phyloP scores from a whole-genome alignment of 2,329 filamentous ascomycete genomes.

The Pseudophaeomoniella oleicola region DNA sequence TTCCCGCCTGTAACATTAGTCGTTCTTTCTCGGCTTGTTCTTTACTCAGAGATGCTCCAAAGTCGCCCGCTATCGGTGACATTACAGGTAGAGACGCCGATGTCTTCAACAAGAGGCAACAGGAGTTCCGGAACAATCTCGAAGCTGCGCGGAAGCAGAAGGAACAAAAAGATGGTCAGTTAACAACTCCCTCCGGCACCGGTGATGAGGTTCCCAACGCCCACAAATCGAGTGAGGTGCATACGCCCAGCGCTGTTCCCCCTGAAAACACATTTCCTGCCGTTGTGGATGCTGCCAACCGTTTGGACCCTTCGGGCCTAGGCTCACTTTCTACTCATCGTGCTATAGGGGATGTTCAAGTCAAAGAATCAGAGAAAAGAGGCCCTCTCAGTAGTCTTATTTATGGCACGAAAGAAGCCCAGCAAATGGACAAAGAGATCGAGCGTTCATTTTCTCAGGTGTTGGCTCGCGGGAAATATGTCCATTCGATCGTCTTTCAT shows the following conservation, averaged over 20 bases:
- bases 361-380: slow-evolving; percentile 49
- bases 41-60: slow-evolving; percentile 19
- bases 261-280: slow-evolving; percentile 12
- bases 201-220: slow-evolving; percentile 16
- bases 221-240: slow-evolving; percentile 27
- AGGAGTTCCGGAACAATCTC: slow-evolving; percentile 71
- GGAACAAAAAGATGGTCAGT: slow-evolving; percentile 74
- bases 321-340: slow-evolving; percentile 44
- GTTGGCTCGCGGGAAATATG: slow-evolving; percentile 89
- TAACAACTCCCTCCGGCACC: slow-evolving; percentile 28
- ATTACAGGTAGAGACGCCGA: slow-evolving; percentile 59
- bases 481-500: slow-evolving; percentile 95
- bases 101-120: slow-evolving; percentile 70
- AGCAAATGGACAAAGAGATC: slow-evolving; percentile 88
- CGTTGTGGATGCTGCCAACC: slow-evolving; percentile 25
- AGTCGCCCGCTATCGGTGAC: slow-evolving; percentile 70
- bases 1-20: slow-evolving; percentile 35
- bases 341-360: slow-evolving; percentile 41
- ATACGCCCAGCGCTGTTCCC: slow-evolving; percentile 22
- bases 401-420: slow-evolving; percentile 91
- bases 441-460: slow-evolving; percentile 94
- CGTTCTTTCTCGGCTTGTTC: slow-evolving; percentile 43
- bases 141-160: slow-evolving; percentile 61
- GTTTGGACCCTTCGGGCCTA: slow-evolving; percentile 31
- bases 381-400: slow-evolving; percentile 74